Percentiles rank a stretch among this genome's conserved stretches.
Evolutionary conservation across 1,284 basidiomycete genomes (phyloP).

Genomic region (Puccinia triticina): DNA sequence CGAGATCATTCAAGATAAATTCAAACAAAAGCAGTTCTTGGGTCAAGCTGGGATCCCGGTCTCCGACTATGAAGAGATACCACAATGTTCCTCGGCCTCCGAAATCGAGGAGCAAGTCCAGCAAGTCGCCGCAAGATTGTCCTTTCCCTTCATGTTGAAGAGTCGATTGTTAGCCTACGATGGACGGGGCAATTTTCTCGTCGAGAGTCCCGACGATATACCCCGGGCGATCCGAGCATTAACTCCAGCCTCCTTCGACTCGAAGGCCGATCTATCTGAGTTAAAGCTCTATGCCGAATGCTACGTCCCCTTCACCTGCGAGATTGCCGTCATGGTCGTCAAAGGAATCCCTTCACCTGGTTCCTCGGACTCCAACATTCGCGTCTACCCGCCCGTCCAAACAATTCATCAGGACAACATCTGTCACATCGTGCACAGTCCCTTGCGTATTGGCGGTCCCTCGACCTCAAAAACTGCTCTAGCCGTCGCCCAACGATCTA

Average conservation of each 20-base stretch:
- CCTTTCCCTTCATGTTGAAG: constrained; percentile 94
- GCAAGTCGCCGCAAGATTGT: constrained; percentile 67
- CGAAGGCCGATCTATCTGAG: constrained; percentile 65
- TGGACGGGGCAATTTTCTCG: constrained; percentile 86
- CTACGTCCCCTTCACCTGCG: constrained; percentile 85
- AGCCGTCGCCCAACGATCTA: constrained; percentile 77
- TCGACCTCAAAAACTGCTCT: constrained; percentile 70
- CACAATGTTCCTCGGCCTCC: constrained; percentile 65
- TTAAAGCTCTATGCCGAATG: constrained; percentile 84
- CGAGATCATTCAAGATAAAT: constrained; percentile 92
- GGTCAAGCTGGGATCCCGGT: constrained; percentile 69
- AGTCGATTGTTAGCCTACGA: constrained; percentile 93
- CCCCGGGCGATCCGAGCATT: constrained; percentile 68
- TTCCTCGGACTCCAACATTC: constrained; percentile 61
- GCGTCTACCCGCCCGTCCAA: constrained; percentile 89
- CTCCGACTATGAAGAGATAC: constrained; percentile 67
- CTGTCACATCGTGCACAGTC: constrained; percentile 89
- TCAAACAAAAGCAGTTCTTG: constrained; percentile 81
- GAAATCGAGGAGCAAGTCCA: constrained; percentile 66
- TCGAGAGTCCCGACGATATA: constrained; percentile 67
- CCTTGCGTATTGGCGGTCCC: constrained; percentile 67
- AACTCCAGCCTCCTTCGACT: constrained; percentile 58
- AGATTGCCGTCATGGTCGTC: constrained; percentile 98
- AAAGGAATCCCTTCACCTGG: constrained; percentile 65
- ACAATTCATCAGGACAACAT: constrained; percentile 94